phyloP scores from a whole-genome alignment of 2,329 filamentous ascomycete species.

The Daldinia sp. region DNA sequence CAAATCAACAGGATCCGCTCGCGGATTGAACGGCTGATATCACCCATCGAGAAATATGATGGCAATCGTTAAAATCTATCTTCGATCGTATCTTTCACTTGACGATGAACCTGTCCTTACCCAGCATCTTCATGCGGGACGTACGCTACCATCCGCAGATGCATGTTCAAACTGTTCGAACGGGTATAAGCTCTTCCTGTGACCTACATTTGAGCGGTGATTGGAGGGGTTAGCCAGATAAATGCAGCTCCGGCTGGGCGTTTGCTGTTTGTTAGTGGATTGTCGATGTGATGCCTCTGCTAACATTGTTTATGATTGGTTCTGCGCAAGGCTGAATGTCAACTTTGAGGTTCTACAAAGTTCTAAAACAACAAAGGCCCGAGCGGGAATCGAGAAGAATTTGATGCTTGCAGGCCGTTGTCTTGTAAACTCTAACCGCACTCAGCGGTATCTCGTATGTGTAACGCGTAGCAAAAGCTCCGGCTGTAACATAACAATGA shows the following conservation, averaged over 20 bases:
- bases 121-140: constrained; percentile 10
- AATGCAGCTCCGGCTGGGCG: neutral
- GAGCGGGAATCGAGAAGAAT: neutral
- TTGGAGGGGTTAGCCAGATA: neutral
- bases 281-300: neutral
- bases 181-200: constrained; percentile 1
- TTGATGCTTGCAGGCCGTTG: neutral
- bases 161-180: constrained; percentile 4
- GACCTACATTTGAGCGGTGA: neutral
- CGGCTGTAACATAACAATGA: constrained; percentile 24
- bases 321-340: constrained; percentile 17
- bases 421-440: neutral
- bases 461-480: constrained; percentile 32
- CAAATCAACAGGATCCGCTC: constrained; percentile 23
- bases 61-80: constrained; percentile 27
- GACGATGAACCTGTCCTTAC: neutral
- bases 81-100: constrained; percentile 13
- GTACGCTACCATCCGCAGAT: constrained; percentile 4
- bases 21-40: constrained; percentile 24
- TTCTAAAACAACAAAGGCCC: constrained; percentile 24
- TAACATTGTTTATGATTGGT: constrained; percentile 10
- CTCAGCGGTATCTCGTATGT: neutral
- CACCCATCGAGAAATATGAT: constrained; percentile 33
- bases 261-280: constrained; percentile 7
- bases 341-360: constrained; percentile 11